Conservation (phyloP, 2,329 filamentous ascomycete species). For the Exutisphaerella laricina region DNA sequence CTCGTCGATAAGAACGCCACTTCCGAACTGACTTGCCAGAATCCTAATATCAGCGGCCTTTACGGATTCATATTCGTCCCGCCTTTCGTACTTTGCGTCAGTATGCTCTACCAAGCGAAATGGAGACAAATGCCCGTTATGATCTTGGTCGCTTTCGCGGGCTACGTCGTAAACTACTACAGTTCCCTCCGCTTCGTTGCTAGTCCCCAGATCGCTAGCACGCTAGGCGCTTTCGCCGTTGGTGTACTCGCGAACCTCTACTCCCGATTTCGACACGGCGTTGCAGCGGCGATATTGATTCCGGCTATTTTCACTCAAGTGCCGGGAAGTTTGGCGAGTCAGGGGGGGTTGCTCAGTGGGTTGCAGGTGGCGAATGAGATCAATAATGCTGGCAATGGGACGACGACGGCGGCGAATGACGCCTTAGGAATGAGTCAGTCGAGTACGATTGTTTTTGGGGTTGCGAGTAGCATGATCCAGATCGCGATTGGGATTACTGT, state of each 20-base stretch:
- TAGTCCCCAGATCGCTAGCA: conserved; percentile 71
- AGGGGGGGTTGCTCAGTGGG: conserved; percentile 11
- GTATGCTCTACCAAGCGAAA: conserved; percentile 76
- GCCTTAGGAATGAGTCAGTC: conserved; percentile 25
- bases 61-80: conserved; percentile 66
- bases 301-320: conserved; percentile 66
- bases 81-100: conserved; percentile 65
- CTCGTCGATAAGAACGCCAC: conserved; percentile 45
- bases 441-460: conserved; percentile 44
- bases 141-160: conserved; percentile 65
- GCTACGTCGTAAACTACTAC: conserved; percentile 72
- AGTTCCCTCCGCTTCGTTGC: conserved; percentile 59
- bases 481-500: conserved; percentile 48
- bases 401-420: conserved; percentile 39
- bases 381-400: conserved; percentile 2
- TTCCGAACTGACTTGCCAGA: conserved; percentile 38
- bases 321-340: conserved; percentile 9
- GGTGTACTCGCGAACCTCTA: conserved; percentile 76
- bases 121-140: conserved; percentile 73
- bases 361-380: conserved; percentile 50
- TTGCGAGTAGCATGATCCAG: conserved; percentile 45
- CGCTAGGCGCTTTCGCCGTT: conserved; percentile 68
- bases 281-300: conserved; percentile 77
- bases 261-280: conserved; percentile 65
- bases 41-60: conserved; percentile 48